Evolutionary conservation across 345 rosid genomes (phyloP).

Genomic region (Turnera subulata): DNA sequence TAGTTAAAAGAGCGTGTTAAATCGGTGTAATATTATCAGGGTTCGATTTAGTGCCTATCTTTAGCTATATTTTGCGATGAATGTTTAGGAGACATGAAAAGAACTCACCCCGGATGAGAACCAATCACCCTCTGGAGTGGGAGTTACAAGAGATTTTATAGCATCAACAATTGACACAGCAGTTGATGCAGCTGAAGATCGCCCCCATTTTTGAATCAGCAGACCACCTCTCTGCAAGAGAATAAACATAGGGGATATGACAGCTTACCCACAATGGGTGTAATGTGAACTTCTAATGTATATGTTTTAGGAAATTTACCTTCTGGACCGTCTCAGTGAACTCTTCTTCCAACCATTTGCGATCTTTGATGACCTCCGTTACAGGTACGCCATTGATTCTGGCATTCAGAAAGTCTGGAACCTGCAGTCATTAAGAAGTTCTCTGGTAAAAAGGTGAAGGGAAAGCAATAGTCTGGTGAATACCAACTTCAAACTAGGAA

Average conservation of each 20-base stretch:
- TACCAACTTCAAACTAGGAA: background rate
- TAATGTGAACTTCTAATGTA: too few species aligned
- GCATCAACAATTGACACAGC: slow-evolving; percentile 90
- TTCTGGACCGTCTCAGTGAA: slow-evolving; percentile 91
- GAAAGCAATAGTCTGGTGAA: background rate
- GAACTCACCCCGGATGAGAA: slow-evolving; percentile 85
- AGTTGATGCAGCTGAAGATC: slow-evolving; percentile 99
- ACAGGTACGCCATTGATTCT: slow-evolving; percentile 75
- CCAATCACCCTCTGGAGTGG: slow-evolving; percentile 96
- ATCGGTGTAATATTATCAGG: too few species aligned
- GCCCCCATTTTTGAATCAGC: slow-evolving; percentile 95
- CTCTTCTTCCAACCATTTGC: slow-evolving; percentile 89
- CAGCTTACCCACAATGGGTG: too few species aligned
- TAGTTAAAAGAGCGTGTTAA: too few species aligned
- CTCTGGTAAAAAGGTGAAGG: background rate
- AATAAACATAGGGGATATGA: background rate
- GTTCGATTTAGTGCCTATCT: too few species aligned
- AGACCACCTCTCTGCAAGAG: slow-evolving; percentile 84
- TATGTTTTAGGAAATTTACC: slow-evolving; percentile 32
- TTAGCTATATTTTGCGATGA: too few species aligned
- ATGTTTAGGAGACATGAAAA: background rate
- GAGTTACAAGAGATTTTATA: slow-evolving; percentile 80
- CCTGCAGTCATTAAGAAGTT: slow-evolving; percentile 38
- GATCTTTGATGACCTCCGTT: slow-evolving; percentile 87
- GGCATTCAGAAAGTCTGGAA: slow-evolving; percentile 95